Percentiles rank a stretch among this genome's conserved stretches.
phyloP scores from a whole-genome alignment of 306 rosid species.

The Luffa acutangula region DNA sequence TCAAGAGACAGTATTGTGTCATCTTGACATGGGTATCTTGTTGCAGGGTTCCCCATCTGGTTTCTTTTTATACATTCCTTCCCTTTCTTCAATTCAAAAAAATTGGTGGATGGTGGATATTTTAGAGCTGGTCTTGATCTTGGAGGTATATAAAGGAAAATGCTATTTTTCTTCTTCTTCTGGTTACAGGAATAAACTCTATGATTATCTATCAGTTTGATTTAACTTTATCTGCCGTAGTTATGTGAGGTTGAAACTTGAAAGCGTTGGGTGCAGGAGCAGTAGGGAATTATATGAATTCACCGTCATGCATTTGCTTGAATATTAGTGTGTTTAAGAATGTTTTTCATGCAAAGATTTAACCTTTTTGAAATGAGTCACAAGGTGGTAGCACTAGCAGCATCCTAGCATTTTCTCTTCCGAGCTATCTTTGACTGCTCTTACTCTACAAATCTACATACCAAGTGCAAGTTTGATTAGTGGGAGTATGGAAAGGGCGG shows the following conservation, averaged over 20 bases:
- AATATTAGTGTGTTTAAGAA: neutral
- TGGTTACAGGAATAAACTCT: neutral
- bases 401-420: neutral
- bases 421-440: neutral
- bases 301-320: neutral
- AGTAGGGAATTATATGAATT: neutral
- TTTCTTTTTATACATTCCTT: neutral
- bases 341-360: neutral
- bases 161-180: neutral
- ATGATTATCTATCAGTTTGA: neutral
- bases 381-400: neutral
- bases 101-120: neutral
- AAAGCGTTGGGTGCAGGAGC: neutral
- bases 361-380: neutral
- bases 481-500: neutral
- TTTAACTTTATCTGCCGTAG: neutral
- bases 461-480: neutral
- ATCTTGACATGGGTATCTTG: neutral
- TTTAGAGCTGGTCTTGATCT: neutral
- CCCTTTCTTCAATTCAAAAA: neutral
- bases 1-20: neutral
- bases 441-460: neutral
- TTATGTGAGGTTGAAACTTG: neutral
- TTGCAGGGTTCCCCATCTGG: neutral
- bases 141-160: neutral